phyloP scores from a whole-genome alignment of 2,329 filamentous ascomycete genomes.

The Thielaviopsis populi region DNA sequence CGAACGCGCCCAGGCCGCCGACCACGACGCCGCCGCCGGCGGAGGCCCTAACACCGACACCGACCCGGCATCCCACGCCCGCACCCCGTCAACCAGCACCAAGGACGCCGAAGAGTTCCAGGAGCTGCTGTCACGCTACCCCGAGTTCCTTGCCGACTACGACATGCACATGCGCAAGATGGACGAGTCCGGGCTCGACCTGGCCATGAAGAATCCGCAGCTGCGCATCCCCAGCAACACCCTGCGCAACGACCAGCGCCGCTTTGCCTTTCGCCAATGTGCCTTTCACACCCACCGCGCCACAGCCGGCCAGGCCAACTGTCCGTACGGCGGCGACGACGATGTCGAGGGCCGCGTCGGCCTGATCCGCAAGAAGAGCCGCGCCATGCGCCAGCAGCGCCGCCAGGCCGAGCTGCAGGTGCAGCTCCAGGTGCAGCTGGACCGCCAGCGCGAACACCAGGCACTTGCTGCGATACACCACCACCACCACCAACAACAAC shows the following conservation, averaged over 20 bases:
- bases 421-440: constrained; percentile 10
- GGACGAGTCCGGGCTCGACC: constrained; percentile 33
- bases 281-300: constrained; percentile 45
- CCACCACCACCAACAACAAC: neutral
- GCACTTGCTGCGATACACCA: neutral
- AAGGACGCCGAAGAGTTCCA: constrained; percentile 25
- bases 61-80: constrained; percentile 20
- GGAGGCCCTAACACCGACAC: constrained; percentile 11
- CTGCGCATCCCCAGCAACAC: constrained; percentile 41
- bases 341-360: constrained; percentile 11
- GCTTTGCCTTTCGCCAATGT: constrained; percentile 46
- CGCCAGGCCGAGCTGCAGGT: constrained; percentile 7
- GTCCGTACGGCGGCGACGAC: constrained; percentile 29
- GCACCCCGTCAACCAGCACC: constrained; percentile 19
- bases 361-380: constrained; percentile 13
- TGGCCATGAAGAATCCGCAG: constrained; percentile 45
- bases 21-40: constrained; percentile 23
- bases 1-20: constrained; percentile 1
- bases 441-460: constrained; percentile 2
- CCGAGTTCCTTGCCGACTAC: constrained; percentile 37
- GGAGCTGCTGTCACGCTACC: constrained; percentile 29
- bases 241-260: constrained; percentile 40
- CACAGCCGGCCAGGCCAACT: constrained; percentile 37
- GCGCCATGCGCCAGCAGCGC: constrained; percentile 6
- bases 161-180: constrained; percentile 38